Evolutionary conservation across 2,329 filamentous ascomycete genomes (phyloP), one percentile per base, ranked within the genome.

Genomic region (Cladobotryum protrusum): DNA sequence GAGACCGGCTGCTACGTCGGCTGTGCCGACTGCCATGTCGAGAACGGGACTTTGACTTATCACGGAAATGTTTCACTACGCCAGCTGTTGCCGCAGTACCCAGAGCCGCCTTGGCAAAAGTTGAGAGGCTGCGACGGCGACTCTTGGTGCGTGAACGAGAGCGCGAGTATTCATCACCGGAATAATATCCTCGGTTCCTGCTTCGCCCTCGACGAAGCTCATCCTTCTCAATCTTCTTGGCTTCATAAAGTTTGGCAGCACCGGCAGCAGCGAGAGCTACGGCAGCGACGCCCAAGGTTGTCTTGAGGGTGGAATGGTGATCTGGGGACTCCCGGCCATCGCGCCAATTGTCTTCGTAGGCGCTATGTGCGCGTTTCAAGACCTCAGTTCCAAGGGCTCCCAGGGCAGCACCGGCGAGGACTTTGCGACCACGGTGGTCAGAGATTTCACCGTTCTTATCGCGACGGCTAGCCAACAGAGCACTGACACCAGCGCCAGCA

Each of bases 191-290:
- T 36, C 77, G 72, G 39, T 68, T 73, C 32, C 76, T 73, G 57
- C 75, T 76, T 41, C 81, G 77, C 9, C 82, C 82, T 45, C 82
- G 77, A 29, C 55, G 68, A 13, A 72, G 63, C 57, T 84, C 81
- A 55, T 83, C 81, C 59, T 77, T 80, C 41, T 83, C 78, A 41
- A 77, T 64, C 59, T 80, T 82, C 64, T 73, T 78, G 57, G 76
- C 74, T 54, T 83, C 76, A 61, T 79, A 77, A 59, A 83, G 83
- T 61, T 84, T 83, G 54, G 80, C 75, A 5, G 81, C 81, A n/a
- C 81, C 82, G 3, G 81, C 81, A 17, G 82, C 78, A 7, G 81
- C 82, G 19, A 85, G 71, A 14, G 81, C 81, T 18, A 82, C 80
- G 9, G 81, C 81, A 8, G 82, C 82, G 39, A 84, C 72, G 32